Base-by-base conservation (phyloP, 306 rosid genomes). In the Fagus sylvatica region DNA sequence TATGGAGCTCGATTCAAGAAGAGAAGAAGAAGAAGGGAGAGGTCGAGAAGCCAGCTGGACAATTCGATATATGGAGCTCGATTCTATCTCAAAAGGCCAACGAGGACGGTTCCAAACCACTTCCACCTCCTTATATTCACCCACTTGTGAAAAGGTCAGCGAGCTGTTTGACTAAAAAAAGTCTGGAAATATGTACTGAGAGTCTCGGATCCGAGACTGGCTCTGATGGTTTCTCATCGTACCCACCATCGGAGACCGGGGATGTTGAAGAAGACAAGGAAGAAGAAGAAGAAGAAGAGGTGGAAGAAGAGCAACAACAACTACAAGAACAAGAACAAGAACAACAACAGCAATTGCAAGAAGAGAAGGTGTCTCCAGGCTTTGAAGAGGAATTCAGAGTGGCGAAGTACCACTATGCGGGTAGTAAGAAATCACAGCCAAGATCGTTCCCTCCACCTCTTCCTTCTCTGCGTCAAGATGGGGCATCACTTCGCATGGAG, bases 131-230 rank as follows among this genome's bases (percentile, higher is more conserved):
- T 49, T 95, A 95, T 76, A 70, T 93, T 85, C 98, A 91, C 69
- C 98, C 99, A 74, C 96, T 91, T 33, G 90, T 83, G 62, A 90
- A 90, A 71, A 89, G 88, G 78, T 78, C 94, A 0, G 64, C 82
- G 10, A 91, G 87, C 79, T 76, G 83, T 60, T 60, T 95, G 70
- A 88, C 73, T 69, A 85, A 83, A 22, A 90, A 84, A 54, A 93
- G 99, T 73, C 98, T 95, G 16, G 51, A 86, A 65, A 85, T 95
- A 28, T 95, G 99, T 75, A 95, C 99, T 0, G 99, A 95, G 74
- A 85, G 87, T 53, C 99, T 95, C 12, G 99, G 99, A 16, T 93
- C 98, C n/a, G 99, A 95, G 81, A 90, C 97, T 15, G 98, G 97
- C 75, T 89, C 97, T 13, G 97, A 95, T 54, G 90, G 83, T 0